phyloP scores from a whole-genome alignment of 805 yeast genomes.

The Sugiyamaella marilandica region DNA sequence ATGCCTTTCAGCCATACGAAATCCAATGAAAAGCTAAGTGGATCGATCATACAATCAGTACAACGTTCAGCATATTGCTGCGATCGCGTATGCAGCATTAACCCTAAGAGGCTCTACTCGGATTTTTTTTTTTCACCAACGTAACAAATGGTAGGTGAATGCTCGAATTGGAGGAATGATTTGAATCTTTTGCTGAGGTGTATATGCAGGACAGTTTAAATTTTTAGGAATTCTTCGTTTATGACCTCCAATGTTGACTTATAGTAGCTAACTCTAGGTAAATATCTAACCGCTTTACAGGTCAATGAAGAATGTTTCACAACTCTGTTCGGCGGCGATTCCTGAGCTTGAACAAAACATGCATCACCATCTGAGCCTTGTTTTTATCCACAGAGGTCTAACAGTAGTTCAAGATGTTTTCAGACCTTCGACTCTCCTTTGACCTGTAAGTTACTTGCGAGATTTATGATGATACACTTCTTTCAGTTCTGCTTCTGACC shows the following conservation, averaged over 20 bases:
- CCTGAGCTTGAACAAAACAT: constrained; percentile 85
- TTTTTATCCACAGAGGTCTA: constrained; percentile 7
- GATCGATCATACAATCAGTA: too few species aligned
- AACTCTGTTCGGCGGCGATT: constrained; percentile 36
- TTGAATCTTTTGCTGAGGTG: constrained; percentile 50
- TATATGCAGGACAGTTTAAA: constrained; percentile 66
- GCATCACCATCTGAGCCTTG: constrained; percentile 92
- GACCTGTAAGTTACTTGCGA: not conserved
- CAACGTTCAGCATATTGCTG: too few species aligned
- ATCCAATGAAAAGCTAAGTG: too few species aligned
- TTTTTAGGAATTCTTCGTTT: constrained; percentile 74
- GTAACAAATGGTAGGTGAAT: not conserved
- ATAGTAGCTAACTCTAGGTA: constrained; percentile 9
- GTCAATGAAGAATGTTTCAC: constrained; percentile 28
- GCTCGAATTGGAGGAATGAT: constrained; percentile 11
- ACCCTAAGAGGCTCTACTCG: too few species aligned
- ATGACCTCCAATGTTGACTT: constrained; percentile 40
- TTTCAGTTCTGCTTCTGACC: constrained; percentile 98
- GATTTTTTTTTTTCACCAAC: not conserved
- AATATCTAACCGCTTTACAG: constrained; percentile 7
- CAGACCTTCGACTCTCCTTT: constrained; percentile 11
- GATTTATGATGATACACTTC: constrained; percentile 57
- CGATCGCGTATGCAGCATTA: too few species aligned
- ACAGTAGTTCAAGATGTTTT: not conserved
- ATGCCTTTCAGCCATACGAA: too few species aligned